Percentiles rank a stretch among this genome's conserved stretches.
Conservation (phyloP, 2,329 filamentous ascomycete genomes). For the Trichoderma endophyticum region DNA sequence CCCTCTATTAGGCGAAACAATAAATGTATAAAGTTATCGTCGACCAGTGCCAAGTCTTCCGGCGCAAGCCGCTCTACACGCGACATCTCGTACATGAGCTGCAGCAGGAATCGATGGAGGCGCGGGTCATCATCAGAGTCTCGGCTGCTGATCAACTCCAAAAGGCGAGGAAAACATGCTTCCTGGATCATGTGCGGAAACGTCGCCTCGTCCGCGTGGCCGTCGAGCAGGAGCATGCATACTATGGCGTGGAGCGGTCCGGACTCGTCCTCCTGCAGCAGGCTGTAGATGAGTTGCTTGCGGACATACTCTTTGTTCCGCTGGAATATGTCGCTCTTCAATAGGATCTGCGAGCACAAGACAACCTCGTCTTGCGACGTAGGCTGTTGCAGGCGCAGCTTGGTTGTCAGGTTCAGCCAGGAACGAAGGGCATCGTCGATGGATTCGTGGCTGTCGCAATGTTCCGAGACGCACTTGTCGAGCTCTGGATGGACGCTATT, state of each 20-base stretch:
- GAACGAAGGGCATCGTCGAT: slow-evolving; percentile 83
- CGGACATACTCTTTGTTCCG: slow-evolving; percentile 82
- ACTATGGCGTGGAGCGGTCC: slow-evolving; percentile 77
- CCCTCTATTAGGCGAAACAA: slow-evolving; percentile 87
- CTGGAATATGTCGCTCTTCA: slow-evolving; percentile 71
- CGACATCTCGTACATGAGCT: slow-evolving; percentile 95
- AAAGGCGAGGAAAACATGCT: slow-evolving; percentile 75
- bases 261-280: slow-evolving; percentile 84
- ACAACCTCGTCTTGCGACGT: slow-evolving; percentile 75
- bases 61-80: slow-evolving; percentile 77
- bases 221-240: slow-evolving; percentile 83
- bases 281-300: slow-evolving; percentile 85
- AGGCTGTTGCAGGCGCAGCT: slow-evolving; percentile 72
- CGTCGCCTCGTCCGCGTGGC: slow-evolving; percentile 69
- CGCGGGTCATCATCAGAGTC: slow-evolving; percentile 63
- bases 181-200: slow-evolving; percentile 88
- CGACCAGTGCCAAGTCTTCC: slow-evolving; percentile 72
- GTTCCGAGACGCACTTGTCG: slow-evolving; percentile 42
- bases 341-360: slow-evolving; percentile 73
- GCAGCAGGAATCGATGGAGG: slow-evolving; percentile 77
- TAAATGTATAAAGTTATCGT: slow-evolving; percentile 78
- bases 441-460: slow-evolving; percentile 51
- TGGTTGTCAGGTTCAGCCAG: slow-evolving; percentile 76
- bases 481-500: slow-evolving; percentile 41
- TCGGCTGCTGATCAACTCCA: slow-evolving; percentile 73